Base-by-base conservation (phyloP, 176 grass and related monocot species). In the Melocanna baccifera region DNA sequence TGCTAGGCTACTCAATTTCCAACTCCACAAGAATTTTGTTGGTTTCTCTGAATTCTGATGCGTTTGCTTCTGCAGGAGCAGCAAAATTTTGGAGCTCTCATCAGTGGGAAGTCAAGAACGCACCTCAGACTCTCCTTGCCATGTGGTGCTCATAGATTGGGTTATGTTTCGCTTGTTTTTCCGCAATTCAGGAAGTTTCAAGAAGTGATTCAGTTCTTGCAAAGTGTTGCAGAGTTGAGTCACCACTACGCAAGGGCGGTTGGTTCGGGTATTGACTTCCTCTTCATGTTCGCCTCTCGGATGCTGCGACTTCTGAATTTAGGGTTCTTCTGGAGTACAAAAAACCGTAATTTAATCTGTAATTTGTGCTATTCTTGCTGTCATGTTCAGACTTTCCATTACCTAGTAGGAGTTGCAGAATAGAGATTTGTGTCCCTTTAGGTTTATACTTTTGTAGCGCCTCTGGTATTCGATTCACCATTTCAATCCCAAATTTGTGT, bases 181-280 rank as follows among this genome's bases (percentile, higher is more conserved):
- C 71, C 20, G 23, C 32, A 61, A 81, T 76, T 85, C 32, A 10
- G 52, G 83, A 51, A 81, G 69, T 62, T 69, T 25, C 76, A 76
- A 78, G 64, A 59, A 34, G 74, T 71, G 74, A 30, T 79, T 56
- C 12, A 18, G 45, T 88, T 6, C 62, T 10, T 61, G 46, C 63
- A 67, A 79, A 71, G 11, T 77, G 39, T 73, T 81, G 25, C 6
- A 34, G 57, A 80, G 62, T 77, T 71, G 83, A 2, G 84, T 62
- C 91, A 95, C 93, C 93, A 92, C 89, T 88, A 90, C 59, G 93
- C 96, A 93, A 95, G 89, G 96, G 91, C 73, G 43, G 91, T 88
- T 93, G 96, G 96, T 98, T 98, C 96, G 96, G 94, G 93, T 86
- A 98, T 98, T 98, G 96, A 98, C 96, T 98, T 98, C 71, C 79